A percentile compares a stretch with the other conserved stretches of the same genome.
These are phyloP conservation scores for Wickerhamomyces mucosus DNA, from an alignment of 805 yeast species.

Conservation along the genomic window DNA sequence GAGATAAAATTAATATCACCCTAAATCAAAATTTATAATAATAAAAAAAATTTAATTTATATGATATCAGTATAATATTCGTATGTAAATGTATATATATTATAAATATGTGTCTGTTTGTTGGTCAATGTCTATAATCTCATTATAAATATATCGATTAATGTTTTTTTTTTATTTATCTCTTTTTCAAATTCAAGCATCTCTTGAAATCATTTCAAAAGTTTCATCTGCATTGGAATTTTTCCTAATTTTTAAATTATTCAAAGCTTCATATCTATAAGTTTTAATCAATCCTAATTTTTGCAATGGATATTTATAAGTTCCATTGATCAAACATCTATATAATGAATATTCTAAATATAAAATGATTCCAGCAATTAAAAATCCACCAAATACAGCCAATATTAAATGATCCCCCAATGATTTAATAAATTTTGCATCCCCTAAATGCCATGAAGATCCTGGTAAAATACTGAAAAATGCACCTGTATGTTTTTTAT, in stretches of 20 bases:
- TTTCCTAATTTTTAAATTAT: constrained; percentile 8
- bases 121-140: too few species aligned
- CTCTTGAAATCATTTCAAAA: constrained; percentile 11
- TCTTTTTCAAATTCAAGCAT: constrained; percentile 8
- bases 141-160: too few species aligned
- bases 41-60: too few species aligned
- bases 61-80: too few species aligned
- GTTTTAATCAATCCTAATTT: constrained; percentile 4
- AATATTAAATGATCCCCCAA: constrained; percentile 67
- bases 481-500: constrained; percentile 49
- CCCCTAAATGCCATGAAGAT: constrained; percentile 88
- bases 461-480: constrained; percentile 74
- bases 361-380: constrained; percentile 40
- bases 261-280: constrained; percentile 7
- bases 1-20: too few species aligned
- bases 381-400: constrained; percentile 63
- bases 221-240: constrained; percentile 15
- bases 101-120: too few species aligned
- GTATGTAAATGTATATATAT: too few species aligned
- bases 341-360: constrained; percentile 38
- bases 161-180: constrained; percentile 9
- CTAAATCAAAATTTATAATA: too few species aligned
- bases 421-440: constrained; percentile 68
- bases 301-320: constrained; percentile 9
- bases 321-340: constrained; percentile 27